Conservation (phyloP, 75 land plant species). For the Selaginella moellendorffii region DNA sequence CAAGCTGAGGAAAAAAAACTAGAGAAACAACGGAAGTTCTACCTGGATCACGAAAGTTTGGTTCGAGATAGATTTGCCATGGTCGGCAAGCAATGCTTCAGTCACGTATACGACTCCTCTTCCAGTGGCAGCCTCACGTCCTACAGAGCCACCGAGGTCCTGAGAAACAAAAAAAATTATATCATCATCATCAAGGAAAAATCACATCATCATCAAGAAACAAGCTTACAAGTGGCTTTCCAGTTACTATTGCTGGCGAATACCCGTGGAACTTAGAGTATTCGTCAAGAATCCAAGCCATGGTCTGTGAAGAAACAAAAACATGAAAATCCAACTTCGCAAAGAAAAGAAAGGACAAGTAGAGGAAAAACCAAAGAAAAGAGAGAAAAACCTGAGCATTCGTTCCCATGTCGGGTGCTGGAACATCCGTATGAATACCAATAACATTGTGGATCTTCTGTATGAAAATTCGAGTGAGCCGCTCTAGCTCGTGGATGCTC, state of each 20-base stretch:
- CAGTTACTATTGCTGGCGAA: conserved; percentile 92
- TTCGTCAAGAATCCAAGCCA: conserved; percentile 96
- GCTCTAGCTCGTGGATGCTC: conserved; percentile 52
- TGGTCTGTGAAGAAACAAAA: too few species aligned
- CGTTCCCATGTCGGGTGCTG: conserved; percentile 97
- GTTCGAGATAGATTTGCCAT: conserved; percentile 52
- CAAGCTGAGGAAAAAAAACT: conserved; percentile 11
- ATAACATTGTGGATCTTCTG: conserved; percentile 92
- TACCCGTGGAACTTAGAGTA: conserved; percentile 94
- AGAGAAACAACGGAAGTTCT: too few species aligned
- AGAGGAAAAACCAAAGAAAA: too few species aligned
- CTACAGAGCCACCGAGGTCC: conserved; percentile 86
- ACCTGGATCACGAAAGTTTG: conserved; percentile 72
- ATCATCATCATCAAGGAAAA: background rate
- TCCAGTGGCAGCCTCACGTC: conserved; percentile 95
- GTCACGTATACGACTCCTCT: conserved; percentile 79
- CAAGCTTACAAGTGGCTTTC: conserved; percentile 78
- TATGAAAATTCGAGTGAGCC: conserved; percentile 77
- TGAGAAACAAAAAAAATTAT: conserved; percentile 17
- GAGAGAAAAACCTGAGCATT: conserved; percentile 93
- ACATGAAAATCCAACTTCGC: too few species aligned
- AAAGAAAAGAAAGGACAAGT: too few species aligned
- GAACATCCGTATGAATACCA: conserved; percentile 70
- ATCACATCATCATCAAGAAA: background rate
- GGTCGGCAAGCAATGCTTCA: conserved; percentile 52